A percentile compares a stretch with the other conserved stretches of the same genome.
Conservation (phyloP, 805 yeast species). For the Cyberlindnera misumaiensis region DNA sequence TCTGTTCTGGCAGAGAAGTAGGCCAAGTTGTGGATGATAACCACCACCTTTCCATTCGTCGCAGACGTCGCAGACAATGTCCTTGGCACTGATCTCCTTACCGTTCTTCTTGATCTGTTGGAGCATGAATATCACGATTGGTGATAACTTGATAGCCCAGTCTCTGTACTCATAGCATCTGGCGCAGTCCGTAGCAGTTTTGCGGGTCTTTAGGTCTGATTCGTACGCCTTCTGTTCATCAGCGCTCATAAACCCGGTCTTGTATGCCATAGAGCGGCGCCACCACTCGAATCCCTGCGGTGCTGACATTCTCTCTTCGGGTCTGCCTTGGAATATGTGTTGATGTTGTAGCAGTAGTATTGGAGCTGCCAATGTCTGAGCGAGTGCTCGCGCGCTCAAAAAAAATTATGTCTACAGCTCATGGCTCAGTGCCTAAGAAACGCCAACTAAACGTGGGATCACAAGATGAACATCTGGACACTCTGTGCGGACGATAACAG, state of each 20-base stretch:
- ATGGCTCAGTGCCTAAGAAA: no score
- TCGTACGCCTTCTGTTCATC: conserved; percentile 52
- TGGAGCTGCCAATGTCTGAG: no score
- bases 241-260: conserved; percentile 59
- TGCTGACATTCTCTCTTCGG: not conserved
- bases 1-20: conserved; percentile 81
- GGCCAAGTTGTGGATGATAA: conserved; percentile 84
- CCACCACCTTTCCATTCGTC: conserved; percentile 86
- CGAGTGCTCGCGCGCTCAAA: no score
- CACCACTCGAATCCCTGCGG: conserved; percentile 67
- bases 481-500: conserved; percentile 85
- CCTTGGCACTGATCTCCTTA: conserved; percentile 41
- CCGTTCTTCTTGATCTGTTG: conserved; percentile 65
- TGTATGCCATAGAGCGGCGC: conserved; percentile 64
- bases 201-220: conserved; percentile 39
- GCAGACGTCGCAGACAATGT: conserved; percentile 76
- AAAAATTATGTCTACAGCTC: not conserved
- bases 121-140: conserved; percentile 80
- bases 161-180: conserved; percentile 69
- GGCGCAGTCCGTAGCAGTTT: conserved; percentile 49
- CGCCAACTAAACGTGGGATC: not conserved
- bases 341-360: not conserved
- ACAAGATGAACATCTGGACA: conserved; percentile 69
- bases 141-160: conserved; percentile 76
- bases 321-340: not conserved